Base-by-base conservation (phyloP, 169 alveolate genomes). In the Toxoplasma gondii region DNA sequence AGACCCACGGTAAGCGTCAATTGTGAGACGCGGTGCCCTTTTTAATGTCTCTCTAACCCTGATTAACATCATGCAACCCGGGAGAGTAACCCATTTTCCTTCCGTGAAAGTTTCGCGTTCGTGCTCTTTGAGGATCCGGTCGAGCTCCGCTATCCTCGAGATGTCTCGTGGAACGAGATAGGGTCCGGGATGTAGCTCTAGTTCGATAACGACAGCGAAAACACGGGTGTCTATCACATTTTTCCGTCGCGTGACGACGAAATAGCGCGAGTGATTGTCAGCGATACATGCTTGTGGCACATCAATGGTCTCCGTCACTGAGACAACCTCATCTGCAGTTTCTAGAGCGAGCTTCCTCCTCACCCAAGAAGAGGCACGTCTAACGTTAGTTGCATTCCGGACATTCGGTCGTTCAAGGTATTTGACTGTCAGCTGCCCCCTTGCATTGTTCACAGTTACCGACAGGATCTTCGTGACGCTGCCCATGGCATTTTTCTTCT, bases 121-220 rank as follows among this genome's bases (percentile, higher is more conserved):
- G 39, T 10, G 87, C 31, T 22, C 19, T 19, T 27, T 39, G 24
- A 78, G 0, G 4, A 78, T 39, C 4, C 9, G 31, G 87, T 39
- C 34, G 87, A 78, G 31, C 44, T 27, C 45, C 27, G 87, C 43
- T 31, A 17, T 27, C 87, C 34, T 78, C 34, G 78, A 10, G 31
- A 78, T 16, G 44, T 78, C 87, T 78, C 87, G 87, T 19, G 87
- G 87, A 34, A 78, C 87, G 45, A 78, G 29, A 39, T 10, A 78
- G 29, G 44, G 9, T 41, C 87, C 87, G 27, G 87, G 87, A 39
- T 78, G 0, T 10, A 78, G 19, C 87, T 27, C 87, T 22, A 82
- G 90, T 29, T 43, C 67, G 36, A 82, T 22, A 16, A 82, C 69
- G 10, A 41, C 90, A 41, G 90, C 54, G 38, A 22, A 16, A 22